A percentile compares a stretch with the other conserved stretches of the same genome.
Conservation (phyloP, 2,329 filamentous ascomycete species). For the Colletotrichum kahawae region DNA sequence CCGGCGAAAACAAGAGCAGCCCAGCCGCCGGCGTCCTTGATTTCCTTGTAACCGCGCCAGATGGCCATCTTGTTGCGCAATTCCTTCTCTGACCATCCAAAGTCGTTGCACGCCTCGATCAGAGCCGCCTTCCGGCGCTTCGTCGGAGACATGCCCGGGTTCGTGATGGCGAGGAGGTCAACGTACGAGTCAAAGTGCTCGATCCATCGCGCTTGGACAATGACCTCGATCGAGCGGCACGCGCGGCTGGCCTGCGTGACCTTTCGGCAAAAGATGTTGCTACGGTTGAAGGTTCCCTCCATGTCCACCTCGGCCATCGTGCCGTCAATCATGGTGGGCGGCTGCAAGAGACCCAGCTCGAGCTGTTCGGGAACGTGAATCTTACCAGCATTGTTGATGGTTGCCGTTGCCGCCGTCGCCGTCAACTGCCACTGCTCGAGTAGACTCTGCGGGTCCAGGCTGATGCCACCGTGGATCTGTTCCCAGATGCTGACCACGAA, state of each 20-base stretch:
- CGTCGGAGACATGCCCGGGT: constrained; percentile 44
- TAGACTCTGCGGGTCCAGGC: constrained; percentile 31
- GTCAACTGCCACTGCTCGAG: constrained; percentile 30
- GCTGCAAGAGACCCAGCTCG: constrained; percentile 10
- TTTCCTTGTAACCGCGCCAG: constrained; percentile 64
- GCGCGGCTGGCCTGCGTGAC: constrained; percentile 50
- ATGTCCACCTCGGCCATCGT: constrained; percentile 5
- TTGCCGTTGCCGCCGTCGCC: constrained; percentile 21
- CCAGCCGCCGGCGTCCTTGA: constrained; percentile 62
- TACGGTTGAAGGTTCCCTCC: constrained; percentile 31
- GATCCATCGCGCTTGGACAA: constrained; percentile 62
- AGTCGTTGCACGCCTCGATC: constrained; percentile 57
- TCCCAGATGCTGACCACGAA: constrained; percentile 38
- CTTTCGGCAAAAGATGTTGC: constrained; percentile 35
- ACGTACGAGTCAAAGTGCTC: constrained; percentile 59
- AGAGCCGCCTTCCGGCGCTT: constrained; percentile 57
- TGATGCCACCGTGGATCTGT: constrained; percentile 34
- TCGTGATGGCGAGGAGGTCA: constrained; percentile 40
- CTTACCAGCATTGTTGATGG: constrained; percentile 21
- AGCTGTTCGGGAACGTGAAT: constrained; percentile 16
- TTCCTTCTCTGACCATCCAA: constrained; percentile 63
- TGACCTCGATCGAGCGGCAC: constrained; percentile 61
- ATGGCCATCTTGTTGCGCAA: constrained; percentile 54
- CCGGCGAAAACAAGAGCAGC: constrained; percentile 60
- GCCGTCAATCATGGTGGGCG: constrained; percentile 9